Percentiles rank a stretch among this genome's conserved stretches.
phyloP scores from a whole-genome alignment of 345 rosid genomes.

The Bruguiera sexangula region DNA sequence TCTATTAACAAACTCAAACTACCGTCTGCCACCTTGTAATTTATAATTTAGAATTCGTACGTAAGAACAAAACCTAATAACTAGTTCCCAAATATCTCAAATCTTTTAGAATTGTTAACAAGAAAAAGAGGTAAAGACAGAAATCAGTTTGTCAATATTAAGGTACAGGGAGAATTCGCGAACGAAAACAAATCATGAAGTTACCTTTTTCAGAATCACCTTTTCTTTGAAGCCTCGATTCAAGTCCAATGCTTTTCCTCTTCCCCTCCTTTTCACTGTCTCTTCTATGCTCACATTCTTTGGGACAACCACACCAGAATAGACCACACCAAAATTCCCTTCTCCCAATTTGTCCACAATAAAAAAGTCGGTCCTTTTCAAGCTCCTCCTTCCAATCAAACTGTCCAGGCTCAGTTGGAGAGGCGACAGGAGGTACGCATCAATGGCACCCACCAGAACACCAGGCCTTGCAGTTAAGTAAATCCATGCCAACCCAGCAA shows the following conservation, averaged over 20 bases:
- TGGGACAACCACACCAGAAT: constrained; percentile 72
- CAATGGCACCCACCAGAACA: constrained; percentile 84
- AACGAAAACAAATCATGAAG: neutral
- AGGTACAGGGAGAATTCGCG: too few relatives aligned
- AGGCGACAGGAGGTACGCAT: constrained; percentile 81
- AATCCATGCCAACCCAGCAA: constrained; percentile 65
- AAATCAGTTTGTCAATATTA: neutral
- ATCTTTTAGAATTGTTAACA: too few relatives aligned
- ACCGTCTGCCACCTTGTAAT: neutral
- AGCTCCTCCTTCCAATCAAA: constrained; percentile 65
- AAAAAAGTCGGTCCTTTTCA: constrained; percentile 67
- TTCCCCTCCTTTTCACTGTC: constrained; percentile 40
- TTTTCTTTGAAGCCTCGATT: constrained; percentile 57
- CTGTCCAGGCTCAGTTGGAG: constrained; percentile 65
- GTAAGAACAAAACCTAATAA: too few relatives aligned
- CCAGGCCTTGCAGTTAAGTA: constrained; percentile 94
- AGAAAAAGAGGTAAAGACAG: neutral
- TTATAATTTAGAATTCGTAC: too few relatives aligned
- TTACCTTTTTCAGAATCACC: constrained; percentile 82
- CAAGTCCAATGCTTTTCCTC: constrained; percentile 33
- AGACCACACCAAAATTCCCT: constrained; percentile 91
- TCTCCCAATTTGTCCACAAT: constrained; percentile 77
- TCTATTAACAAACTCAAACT: constrained; percentile 1
- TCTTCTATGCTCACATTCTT: constrained; percentile 48
- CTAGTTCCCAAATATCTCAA: too few relatives aligned